Base-by-base conservation (phyloP, 495 filamentous ascomycete species). In the Xeromyces bisporus region DNA sequence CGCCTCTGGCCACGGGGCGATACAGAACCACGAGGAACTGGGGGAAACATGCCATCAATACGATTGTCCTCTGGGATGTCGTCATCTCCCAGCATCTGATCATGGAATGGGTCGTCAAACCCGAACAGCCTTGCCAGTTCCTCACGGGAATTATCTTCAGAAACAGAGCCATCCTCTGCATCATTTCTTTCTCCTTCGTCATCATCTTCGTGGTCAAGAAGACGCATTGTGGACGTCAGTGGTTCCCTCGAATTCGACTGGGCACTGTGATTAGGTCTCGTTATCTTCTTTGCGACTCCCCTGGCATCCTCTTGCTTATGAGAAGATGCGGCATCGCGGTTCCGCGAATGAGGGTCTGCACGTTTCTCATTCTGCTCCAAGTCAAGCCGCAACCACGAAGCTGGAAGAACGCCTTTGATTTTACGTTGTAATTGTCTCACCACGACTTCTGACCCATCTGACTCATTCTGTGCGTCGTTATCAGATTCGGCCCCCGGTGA, bases 321-420 rank as follows among this genome's bases (percentile, higher is more conserved):
- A 4, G 32, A 8, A 16, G 39, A 26, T 6, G 29, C 26, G 28
- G 29, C 33, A 23, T 53, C 46, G 6, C 37, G 39, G 17, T 44
- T 39, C 16, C 28, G 35, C 24, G 52, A 49, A 1, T 29, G 25
- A 13, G 38, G 38, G 25, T 36, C 48, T 31, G 38, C 13, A 36
- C 56, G 39, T 49, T 60, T 44, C 34, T 56, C 51, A 9, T 53
- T 45, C 21, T 63, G 42, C 43, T 62, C 40, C 35, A 54, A 47
- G 42, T 93, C 75, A 23, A 96, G 58, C 39, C 79, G 71, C 26
- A 91, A 63, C 77, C 79, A 93, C 2, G 87, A 94, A 3, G 87
- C 87, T 21, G 87, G 86, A 26, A 96, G 65, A 10, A 93, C 84
- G 21, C 86, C 86, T 32, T 73, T 74, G 26, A 87, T 87, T 35